Base-by-base conservation (phyloP, 208 protist genomes). In the Herpetomonas muscarum region DNA sequence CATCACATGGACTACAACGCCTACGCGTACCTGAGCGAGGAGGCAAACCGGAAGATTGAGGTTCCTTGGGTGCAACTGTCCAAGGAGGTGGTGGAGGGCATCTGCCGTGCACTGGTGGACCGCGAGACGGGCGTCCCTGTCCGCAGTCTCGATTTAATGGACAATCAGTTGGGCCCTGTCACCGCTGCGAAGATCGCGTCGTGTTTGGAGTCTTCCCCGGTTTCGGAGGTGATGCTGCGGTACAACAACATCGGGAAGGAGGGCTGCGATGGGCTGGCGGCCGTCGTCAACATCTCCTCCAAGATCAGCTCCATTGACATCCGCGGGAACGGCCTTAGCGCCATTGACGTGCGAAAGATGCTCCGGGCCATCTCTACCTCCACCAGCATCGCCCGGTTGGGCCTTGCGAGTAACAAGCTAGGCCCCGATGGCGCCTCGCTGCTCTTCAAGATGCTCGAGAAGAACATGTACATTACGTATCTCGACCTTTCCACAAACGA, bases 161-260 rank as follows among this genome's bases (percentile, higher is more conserved):
- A 96, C 61, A 96, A 96, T 67, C 76, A 93, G 32, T 74, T 96
- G 12, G 87, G 87, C 29, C 80, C 87, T 1, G 41, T 45, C 19
- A 57, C 68, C 26, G 58, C 84, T 21, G 55, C 71, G 54, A 77
- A 79, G 54, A 76, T 96, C 29, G 67, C 76, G n/a, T 59, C 74
- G 2, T 77, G 67, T 32, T 52, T 91, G 13, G 80, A 93, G 53
- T 77, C 70, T 0, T 83, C 86, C 5, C 61, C 73, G 0, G 85
- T 90, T 36, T 72, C 57, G 41, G 76, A 93, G 52, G 67, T 92
- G 17, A 46, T 89, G 7, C 58, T 96, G 29, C 76, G 90, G 25
- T 94, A 84, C 77, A 96, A 96, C 58, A 74, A 90, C 66, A 91
- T 96, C 63, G 90, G 87, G 24, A 85, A 81, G 54, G 85, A 94